A percentile compares a stretch with the other conserved stretches of the same genome.
These are phyloP conservation scores for Closterium sp. DNA, from an alignment of 139 green algal species.

Conservation along the genomic window DNA sequence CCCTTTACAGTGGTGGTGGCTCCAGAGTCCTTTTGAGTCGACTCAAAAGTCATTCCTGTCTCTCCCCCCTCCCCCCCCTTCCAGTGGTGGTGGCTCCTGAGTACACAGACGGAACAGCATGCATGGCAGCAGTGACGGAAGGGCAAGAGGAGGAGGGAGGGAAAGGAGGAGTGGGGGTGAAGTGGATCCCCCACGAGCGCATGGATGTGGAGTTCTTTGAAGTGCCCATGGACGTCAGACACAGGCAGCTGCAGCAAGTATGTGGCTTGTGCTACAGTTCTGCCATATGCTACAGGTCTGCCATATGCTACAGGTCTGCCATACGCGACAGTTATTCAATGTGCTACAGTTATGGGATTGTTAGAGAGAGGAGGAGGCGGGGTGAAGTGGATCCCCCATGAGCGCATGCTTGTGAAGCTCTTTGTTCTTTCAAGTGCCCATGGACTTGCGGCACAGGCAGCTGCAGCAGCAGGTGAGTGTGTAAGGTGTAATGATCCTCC, in stretches of 20 bases:
- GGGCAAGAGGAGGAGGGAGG: background rate
- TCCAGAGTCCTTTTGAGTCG: no score
- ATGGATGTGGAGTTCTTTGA: slow-evolving; percentile 1
- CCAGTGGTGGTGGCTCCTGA: background rate
- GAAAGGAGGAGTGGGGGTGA: background rate
- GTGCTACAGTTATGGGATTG: no score
- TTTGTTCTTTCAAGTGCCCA: no score
- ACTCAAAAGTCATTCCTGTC: no score
- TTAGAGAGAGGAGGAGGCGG: no score
- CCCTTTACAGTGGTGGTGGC: background rate
- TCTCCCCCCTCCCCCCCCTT: no score
- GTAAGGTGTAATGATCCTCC: no score
- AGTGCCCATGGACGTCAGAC: slow-evolving; percentile 19
- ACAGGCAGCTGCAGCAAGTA: slow-evolving; percentile 23
- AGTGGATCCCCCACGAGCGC: slow-evolving; percentile 1
- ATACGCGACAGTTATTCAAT: no score
- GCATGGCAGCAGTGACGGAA: slow-evolving; percentile 14
- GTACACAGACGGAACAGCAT: slow-evolving; percentile 8
- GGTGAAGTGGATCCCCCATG: background rate
- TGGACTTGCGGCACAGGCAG: background rate
- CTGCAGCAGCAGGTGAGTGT: background rate
- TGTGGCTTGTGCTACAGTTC: no score
- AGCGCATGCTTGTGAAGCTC: background rate
- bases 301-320: no score
- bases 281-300: no score